Base-by-base conservation (phyloP, 163 green algal genomes). In the Scenedesmus sp. region DNA sequence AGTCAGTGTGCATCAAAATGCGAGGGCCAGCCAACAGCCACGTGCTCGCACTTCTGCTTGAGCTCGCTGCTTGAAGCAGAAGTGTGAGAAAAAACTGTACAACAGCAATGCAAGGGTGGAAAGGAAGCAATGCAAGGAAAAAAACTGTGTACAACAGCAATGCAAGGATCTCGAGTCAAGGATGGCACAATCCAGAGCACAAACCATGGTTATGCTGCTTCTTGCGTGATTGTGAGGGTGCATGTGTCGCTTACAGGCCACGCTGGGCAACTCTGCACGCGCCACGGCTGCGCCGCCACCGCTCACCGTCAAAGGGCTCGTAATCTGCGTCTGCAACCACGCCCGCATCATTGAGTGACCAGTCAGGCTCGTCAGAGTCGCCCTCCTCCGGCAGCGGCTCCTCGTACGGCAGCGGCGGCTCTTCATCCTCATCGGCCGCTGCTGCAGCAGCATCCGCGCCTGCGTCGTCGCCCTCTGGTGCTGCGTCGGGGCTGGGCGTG, bases 271-370 rank as follows among this genome's bases (percentile, higher is more conserved):
- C n/a, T 37, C 72, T 81, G 72, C 72, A 81, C 18, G 72, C 72
- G 44, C 15, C 22, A 40, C 13, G 6, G 6, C 24, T 44, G 30
- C 72, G 22, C n/a, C 30, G 42, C 15, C 26, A 35, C 16, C 13
- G 15, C 84, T 65, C n/a, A 89, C 85, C 85, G 26, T 89, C 85
- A 49, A 89, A 89, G 2, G 68, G 85, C 85, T 83, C 65, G 30
- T 89, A 89, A 43, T 89, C 85, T 3, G 85, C 12, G 26, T 89
- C 44, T 40, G 61, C 5, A 22, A 40, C 40, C 0, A 40, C 30
- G 61, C 26, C 30, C 0, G 1, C 61, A 30, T 40, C 15, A 30
- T 76, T 37, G 5, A 37, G 37, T 37, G 30, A n/a, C 79, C 40
- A 59, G 12, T 85, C 79, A 61, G 40, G 42, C 12, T 85, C 40